Base-by-base conservation (phyloP, 1,284 basidiomycete species). In the Leccinum huronense region DNA sequence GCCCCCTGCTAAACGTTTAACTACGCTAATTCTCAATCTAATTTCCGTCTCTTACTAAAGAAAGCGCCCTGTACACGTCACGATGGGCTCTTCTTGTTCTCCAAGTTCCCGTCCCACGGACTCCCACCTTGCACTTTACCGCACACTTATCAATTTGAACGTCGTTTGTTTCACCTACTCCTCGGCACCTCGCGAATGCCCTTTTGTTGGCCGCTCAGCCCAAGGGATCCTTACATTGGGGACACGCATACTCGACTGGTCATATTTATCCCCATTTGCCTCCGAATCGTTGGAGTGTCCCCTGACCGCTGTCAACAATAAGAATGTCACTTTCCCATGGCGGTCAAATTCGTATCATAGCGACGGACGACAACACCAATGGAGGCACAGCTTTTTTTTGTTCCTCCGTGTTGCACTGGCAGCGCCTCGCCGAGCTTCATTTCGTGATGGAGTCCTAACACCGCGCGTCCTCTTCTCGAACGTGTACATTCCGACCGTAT, bases 11-110 rank as follows among this genome's bases (percentile, higher is more conserved):
- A 73, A 77, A 76, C 66, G 75, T 67, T 65, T 75, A 76, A 77
- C 72, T 65, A 76, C 66, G 66, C 65, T 77, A 74, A 76, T 71
- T 75, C 65, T 8, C 65, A 73, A 68, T 77, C 73, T 65, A 67
- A 66, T 72, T 57, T 70, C 63, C 63, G 63, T 63, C 53, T 71
- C 64, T 70, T 71, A 73, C 70, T 36, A 64, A 72, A 66, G 57
- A 40, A 48, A 33, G 56, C 38, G 36, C 33, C 38, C 31, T 62
- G 63, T 65, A 70, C 67, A 74, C 72, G 71, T 73, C 72, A 75
- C 65, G 65, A 61, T 59, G 59, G 58, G 33, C 58, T 55, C 14
- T 31, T 33, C 31, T 45, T 63, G n/a, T 27, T 23, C 61, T 55
- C 59, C 67, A 63, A 45, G 33, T 59, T 59, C 59, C 53, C 31